Evolutionary conservation across 495 filamentous ascomycete genomes (phyloP).

Genomic region (Physcia stellaris): DNA sequence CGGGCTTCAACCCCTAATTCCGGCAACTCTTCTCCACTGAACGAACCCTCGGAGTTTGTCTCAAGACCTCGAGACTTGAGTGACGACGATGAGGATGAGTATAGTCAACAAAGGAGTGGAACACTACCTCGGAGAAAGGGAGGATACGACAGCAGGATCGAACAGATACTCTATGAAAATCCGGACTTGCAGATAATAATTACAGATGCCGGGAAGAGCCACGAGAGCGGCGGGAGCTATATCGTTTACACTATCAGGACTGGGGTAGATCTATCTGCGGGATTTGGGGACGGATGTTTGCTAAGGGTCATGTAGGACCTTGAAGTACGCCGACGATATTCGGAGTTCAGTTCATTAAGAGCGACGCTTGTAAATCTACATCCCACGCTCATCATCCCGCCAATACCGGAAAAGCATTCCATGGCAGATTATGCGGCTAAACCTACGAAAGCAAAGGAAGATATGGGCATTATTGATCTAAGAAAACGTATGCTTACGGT

Average conservation of each 20-base stretch:
- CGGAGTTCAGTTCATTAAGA: conserved; percentile 87
- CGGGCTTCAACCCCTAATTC: conserved; percentile 34
- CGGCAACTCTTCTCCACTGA: conserved; percentile 28
- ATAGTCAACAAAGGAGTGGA: conserved; percentile 22
- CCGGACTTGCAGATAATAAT: conserved; percentile 81
- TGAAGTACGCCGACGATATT: conserved; percentile 88
- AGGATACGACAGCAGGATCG: conserved; percentile 86
- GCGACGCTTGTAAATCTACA: conserved; percentile 81
- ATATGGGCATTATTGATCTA: conserved; percentile 87
- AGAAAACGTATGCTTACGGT: conserved; percentile 92
- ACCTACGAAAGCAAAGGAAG: conserved; percentile 94
- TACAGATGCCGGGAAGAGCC: conserved; percentile 86
- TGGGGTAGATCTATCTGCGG: conserved; percentile 45
- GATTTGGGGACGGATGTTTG: conserved; percentile 4
- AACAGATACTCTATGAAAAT: conserved; percentile 93
- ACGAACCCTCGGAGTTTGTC: conserved; percentile 45
- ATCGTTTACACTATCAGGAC: conserved; percentile 97
- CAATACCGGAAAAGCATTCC: conserved; percentile 95
- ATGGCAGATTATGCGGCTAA: conserved; percentile 98
- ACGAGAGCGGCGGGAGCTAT: conserved; percentile 75
- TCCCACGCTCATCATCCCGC: conserved; percentile 86
- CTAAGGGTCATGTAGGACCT: conserved; percentile 49
- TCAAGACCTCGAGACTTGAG: conserved; percentile 42
- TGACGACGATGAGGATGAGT: conserved; percentile 48
- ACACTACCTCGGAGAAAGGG: conserved; percentile 53